Base-by-base conservation (phyloP, 176 grass and related monocot species). In the Eragrostis nindensis region DNA sequence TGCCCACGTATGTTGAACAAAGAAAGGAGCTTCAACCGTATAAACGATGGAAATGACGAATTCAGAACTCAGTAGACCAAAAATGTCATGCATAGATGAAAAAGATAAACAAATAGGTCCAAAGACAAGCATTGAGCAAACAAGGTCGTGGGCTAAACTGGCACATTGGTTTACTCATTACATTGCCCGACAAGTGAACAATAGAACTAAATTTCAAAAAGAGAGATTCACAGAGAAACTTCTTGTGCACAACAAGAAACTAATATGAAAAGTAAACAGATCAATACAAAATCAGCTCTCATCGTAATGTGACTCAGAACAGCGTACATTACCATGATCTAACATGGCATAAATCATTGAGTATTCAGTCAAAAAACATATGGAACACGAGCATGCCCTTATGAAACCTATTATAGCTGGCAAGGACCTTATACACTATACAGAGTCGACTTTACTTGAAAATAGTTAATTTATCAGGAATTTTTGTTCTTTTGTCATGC, bases 331-430 rank as follows among this genome's bases (percentile, higher is more conserved):
- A 87, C 76, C 69, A 50, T 81, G 55, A 50, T 80, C 19, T 79
- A 54, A 54, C 8, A 82, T 77, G 82, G 63, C 76, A 89, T 81
- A 85, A n/a, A n/a, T n/a, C n/a, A n/a, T n/a, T n/a, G n/a, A n/a
- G n/a, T n/a, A n/a, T n/a, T n/a, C n/a, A n/a, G n/a, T n/a, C n/a
- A n/a, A n/a, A n/a, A n/a, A n/a, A n/a, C n/a, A n/a, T n/a, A n/a
- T n/a, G n/a, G n/a, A 75, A 48, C 15, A 32, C 0, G 16, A 1
- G n/a, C n/a, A n/a, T n/a, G n/a, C n/a, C n/a, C n/a, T n/a, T n/a
- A n/a, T n/a, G n/a, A n/a, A n/a, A n/a, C n/a, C n/a, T n/a, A n/a
- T n/a, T n/a, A n/a, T n/a, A n/a, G n/a, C n/a, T n/a, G n/a, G n/a
- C n/a, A n/a, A n/a, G n/a, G n/a, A n/a, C n/a, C n/a, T n/a, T n/a